Percentiles rank a stretch among this genome's conserved stretches.
Evolutionary conservation across 2,329 filamentous ascomycete species (phyloP).

Genomic region (Fonsecaea multimorphosa): DNA sequence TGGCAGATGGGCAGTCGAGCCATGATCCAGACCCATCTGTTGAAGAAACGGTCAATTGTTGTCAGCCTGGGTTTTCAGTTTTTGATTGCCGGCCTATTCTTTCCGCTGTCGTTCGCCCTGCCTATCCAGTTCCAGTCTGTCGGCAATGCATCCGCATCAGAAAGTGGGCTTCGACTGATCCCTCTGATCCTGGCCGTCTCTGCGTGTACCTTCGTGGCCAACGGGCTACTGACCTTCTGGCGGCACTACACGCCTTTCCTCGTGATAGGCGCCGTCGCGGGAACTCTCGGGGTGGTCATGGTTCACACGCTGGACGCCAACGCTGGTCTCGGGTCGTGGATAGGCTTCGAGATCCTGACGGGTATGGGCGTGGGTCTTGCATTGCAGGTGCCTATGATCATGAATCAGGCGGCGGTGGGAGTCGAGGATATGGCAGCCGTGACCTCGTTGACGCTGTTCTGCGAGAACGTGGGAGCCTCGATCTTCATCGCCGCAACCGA

Average conservation of each 20-base stretch:
- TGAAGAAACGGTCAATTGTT: slow-evolving; percentile 46
- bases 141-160: slow-evolving; percentile 42
- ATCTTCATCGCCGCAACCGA: slow-evolving; percentile 42
- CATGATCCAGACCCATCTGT: slow-evolving; percentile 46
- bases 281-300: slow-evolving; percentile 41
- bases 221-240: slow-evolving; percentile 41
- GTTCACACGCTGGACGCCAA: slow-evolving; percentile 42
- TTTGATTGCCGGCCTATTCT: slow-evolving; percentile 45
- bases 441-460: slow-evolving; percentile 39
- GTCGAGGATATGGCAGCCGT: slow-evolving; percentile 39
- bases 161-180: slow-evolving; percentile 50
- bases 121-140: slow-evolving; percentile 57
- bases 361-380: slow-evolving; percentile 39
- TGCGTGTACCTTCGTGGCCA: slow-evolving; percentile 43
- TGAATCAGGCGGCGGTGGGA: slow-evolving; percentile 36
- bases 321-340: slow-evolving; percentile 42
- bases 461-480: slow-evolving; percentile 41
- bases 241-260: slow-evolving; percentile 40
- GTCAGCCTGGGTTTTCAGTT: slow-evolving; percentile 46
- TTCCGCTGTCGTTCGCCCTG: slow-evolving; percentile 51
- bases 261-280: slow-evolving; percentile 36
- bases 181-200: slow-evolving; percentile 48
- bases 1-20: slow-evolving; percentile 48
- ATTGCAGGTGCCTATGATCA: slow-evolving; percentile 39
- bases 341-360: slow-evolving; percentile 45